These are phyloP conservation scores for Isatis tinctoria DNA, from an alignment of 345 rosid species.

Conservation along the genomic window DNA sequence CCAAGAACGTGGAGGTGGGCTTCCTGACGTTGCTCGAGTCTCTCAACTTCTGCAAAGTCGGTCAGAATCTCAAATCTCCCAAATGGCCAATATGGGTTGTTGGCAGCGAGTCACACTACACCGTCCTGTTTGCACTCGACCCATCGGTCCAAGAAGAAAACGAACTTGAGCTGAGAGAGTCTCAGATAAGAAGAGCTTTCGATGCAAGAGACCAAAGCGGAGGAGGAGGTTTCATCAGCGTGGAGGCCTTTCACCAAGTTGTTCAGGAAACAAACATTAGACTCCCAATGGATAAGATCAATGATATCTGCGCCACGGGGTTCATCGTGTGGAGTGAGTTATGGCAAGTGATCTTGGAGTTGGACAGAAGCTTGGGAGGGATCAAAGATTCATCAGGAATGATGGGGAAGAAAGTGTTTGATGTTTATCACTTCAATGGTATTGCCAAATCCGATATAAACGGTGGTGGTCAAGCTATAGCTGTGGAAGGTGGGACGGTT, in stretches of 20 bases:
- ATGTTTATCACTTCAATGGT: slow-evolving; percentile 93
- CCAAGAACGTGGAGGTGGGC: slow-evolving; percentile 83
- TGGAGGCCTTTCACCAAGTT: slow-evolving; percentile 92
- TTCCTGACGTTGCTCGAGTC: slow-evolving; percentile 95
- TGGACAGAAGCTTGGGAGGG: slow-evolving; percentile 80
- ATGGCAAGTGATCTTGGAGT: slow-evolving; percentile 85
- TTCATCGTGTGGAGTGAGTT: slow-evolving; percentile 97
- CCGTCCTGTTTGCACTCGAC: slow-evolving; percentile 87
- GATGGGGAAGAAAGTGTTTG: slow-evolving; percentile 98
- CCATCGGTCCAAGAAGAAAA: slow-evolving; percentile 90
- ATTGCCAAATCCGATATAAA: slow-evolving; percentile 92
- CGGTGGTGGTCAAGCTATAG: slow-evolving; percentile 46
- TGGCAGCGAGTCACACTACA: slow-evolving; percentile 98
- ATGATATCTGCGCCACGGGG: slow-evolving; percentile 66
- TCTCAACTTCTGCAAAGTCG: slow-evolving; percentile 93
- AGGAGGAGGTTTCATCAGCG: slow-evolving; percentile 96
- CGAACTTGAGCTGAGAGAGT: slow-evolving; percentile 89
- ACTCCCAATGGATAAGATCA: slow-evolving; percentile 66
- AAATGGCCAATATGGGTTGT: slow-evolving; percentile 99
- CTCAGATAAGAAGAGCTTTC: slow-evolving; percentile 82
- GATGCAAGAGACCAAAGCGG: slow-evolving; percentile 97
- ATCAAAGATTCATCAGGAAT: slow-evolving; percentile 81
- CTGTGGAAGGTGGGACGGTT: slow-evolving; percentile 41
- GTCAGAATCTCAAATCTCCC: slow-evolving; percentile 87
- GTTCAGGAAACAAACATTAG: slow-evolving; percentile 55